Conservation (phyloP, 345 rosid genomes). For the Erucastrum elatum region DNA sequence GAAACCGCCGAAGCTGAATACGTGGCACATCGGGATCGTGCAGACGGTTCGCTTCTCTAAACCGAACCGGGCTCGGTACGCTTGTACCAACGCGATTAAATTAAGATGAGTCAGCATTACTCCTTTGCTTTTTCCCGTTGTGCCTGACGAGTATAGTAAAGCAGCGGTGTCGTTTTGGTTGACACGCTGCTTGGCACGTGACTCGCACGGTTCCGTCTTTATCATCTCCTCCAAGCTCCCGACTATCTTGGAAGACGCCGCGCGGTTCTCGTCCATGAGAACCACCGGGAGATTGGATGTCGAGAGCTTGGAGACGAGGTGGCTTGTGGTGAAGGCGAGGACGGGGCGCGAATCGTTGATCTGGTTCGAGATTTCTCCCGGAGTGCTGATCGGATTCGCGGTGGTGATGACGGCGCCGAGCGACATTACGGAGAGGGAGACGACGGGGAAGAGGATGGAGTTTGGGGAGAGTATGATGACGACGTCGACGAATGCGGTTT, state of each 20-base stretch:
- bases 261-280: conserved; percentile 42
- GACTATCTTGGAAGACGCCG: conserved; percentile 32
- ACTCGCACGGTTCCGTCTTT: conserved; percentile 31
- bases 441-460: conserved; percentile 80
- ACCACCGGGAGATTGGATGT: conserved; percentile 49
- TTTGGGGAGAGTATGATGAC: conserved; percentile 79
- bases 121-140: conserved; percentile 88
- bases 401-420: conserved; percentile 91
- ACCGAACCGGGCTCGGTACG: conserved; percentile 40
- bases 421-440: conserved; percentile 87
- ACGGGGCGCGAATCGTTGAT: conserved; percentile 59
- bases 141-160: conserved; percentile 87
- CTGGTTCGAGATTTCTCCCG: conserved; percentile 67
- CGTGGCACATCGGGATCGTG: conserved; percentile 91
- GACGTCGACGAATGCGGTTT: conserved; percentile 76
- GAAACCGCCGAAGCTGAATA: conserved; percentile 74
- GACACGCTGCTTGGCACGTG: conserved; percentile 60
- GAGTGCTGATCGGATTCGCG: conserved; percentile 82
- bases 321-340: conserved; percentile 61
- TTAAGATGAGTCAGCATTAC: conserved; percentile 74
- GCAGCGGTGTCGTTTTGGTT: conserved; percentile 73
- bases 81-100: conserved; percentile 66
- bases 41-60: conserved; percentile 59
- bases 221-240: conserved; percentile 51
- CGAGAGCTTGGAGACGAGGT: conserved; percentile 57